These are phyloP conservation scores for Trametes polyzona DNA, from an alignment of 1,284 basidiomycete genomes.

Conservation along the genomic window DNA sequence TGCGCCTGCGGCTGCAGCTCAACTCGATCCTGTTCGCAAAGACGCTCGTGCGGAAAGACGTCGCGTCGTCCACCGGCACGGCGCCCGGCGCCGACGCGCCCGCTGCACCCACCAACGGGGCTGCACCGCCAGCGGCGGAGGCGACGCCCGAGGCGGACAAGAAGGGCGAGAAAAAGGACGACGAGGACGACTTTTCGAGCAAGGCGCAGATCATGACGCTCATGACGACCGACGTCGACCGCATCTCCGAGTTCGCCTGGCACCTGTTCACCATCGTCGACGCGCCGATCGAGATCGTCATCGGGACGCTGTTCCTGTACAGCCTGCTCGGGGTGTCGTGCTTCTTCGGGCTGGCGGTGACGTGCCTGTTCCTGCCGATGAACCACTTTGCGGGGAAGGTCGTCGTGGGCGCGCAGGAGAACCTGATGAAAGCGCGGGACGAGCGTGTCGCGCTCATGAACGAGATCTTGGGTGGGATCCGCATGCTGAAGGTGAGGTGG, in stretches of 20 bases:
- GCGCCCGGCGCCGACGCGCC: slow-evolving; percentile 31
- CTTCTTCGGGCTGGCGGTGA: slow-evolving; percentile 82
- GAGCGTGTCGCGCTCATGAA: slow-evolving; percentile 92
- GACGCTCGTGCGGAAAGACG: slow-evolving; percentile 86
- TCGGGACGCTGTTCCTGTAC: slow-evolving; percentile 83
- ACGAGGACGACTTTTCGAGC: slow-evolving; percentile 82
- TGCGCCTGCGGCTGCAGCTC: slow-evolving; percentile 80
- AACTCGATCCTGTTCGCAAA: slow-evolving; percentile 89
- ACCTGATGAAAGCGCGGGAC: slow-evolving; percentile 90
- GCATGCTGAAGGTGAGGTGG: slow-evolving; percentile 82
- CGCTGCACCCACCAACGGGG: slow-evolving; percentile 31
- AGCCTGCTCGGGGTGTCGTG: slow-evolving; percentile 80
- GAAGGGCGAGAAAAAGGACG: slow-evolving; percentile 51
- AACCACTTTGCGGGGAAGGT: slow-evolving; percentile 89
- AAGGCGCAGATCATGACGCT: slow-evolving; percentile 91
- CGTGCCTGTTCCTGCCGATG: slow-evolving; percentile 83
- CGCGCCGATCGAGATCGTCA: slow-evolving; percentile 84
- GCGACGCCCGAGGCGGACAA: slow-evolving; percentile 29
- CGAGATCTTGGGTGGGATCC: slow-evolving; percentile 86
- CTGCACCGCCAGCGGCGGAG: slow-evolving; percentile 5
- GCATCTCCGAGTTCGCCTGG: slow-evolving; percentile 85
- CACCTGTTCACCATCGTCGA: slow-evolving; percentile 78
- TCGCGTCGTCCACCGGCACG: slow-evolving; percentile 63
- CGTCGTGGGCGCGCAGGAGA: slow-evolving; percentile 83
- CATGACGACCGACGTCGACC: slow-evolving; percentile 90